Evolutionary conservation across 495 filamentous ascomycete species (phyloP).

Genomic region (Barbatosphaeria neglecta): DNA sequence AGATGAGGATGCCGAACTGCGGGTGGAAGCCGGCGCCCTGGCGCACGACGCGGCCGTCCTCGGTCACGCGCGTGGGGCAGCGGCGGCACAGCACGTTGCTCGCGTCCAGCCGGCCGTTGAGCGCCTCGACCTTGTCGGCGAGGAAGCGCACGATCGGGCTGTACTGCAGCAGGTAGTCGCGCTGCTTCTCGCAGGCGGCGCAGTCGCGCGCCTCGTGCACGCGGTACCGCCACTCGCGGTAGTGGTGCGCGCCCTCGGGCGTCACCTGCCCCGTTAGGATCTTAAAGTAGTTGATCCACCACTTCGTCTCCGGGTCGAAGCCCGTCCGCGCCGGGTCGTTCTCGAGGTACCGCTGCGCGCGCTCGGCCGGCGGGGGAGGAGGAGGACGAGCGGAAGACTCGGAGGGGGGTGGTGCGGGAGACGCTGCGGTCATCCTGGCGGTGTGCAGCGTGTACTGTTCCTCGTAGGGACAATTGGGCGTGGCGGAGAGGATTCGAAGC

Average conservation of each 20-base stretch:
- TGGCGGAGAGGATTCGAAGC: too few species aligned
- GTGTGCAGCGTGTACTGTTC: too few species aligned
- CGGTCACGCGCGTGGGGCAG: conserved; percentile 45
- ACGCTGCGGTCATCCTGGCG: background rate
- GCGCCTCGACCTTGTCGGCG: conserved; percentile 58
- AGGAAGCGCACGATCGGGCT: conserved; percentile 81
- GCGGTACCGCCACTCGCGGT: conserved; percentile 55
- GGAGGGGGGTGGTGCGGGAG: background rate
- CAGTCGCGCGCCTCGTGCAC: conserved; percentile 61
- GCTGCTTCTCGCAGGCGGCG: conserved; percentile 61
- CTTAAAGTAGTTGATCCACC: conserved; percentile 72
- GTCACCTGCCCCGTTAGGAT: conserved; percentile 62
- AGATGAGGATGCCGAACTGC: conserved; percentile 74
- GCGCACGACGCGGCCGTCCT: conserved; percentile 29
- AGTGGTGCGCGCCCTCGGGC: conserved; percentile 54
- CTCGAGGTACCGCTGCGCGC: conserved; percentile 15
- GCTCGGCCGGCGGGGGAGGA: conserved; percentile 4
- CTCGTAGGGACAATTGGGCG: too few species aligned
- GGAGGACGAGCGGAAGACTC: conserved; percentile 2
- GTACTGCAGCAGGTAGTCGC: conserved; percentile 68
- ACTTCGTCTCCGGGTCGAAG: conserved; percentile 48
- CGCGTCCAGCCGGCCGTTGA: conserved; percentile 61
- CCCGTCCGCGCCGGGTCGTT: conserved; percentile 44
- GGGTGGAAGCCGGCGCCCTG: conserved; percentile 69
- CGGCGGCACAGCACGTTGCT: conserved; percentile 71